Percentiles rank a stretch among this genome's conserved stretches.
Evolutionary conservation across 2,329 filamentous ascomycete species (phyloP).

Genomic region (Paramyrothecium roridum): DNA sequence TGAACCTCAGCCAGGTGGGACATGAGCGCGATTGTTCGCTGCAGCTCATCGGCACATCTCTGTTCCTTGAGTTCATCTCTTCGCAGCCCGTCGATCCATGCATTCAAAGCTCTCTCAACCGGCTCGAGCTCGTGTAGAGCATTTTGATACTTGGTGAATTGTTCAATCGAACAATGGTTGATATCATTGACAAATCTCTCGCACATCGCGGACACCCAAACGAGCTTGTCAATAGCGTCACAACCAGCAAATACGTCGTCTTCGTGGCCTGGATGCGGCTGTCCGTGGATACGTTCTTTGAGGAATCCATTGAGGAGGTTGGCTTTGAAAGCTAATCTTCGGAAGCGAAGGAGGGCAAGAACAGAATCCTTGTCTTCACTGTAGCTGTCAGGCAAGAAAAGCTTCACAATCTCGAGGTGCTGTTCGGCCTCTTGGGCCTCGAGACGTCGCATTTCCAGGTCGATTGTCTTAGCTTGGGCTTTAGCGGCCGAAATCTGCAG

Average conservation of each 20-base stretch:
- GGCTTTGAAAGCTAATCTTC: slow-evolving; percentile 84
- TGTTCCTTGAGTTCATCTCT: slow-evolving; percentile 83
- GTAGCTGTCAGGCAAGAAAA: slow-evolving; percentile 85
- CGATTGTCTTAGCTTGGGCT: slow-evolving; percentile 90
- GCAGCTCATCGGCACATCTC: slow-evolving; percentile 76
- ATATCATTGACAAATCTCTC: slow-evolving; percentile 81
- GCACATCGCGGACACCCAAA: slow-evolving; percentile 80
- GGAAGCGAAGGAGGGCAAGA: slow-evolving; percentile 84
- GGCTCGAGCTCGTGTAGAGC: slow-evolving; percentile 86
- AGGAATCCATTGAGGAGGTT: slow-evolving; percentile 74
- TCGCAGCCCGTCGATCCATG: slow-evolving; percentile 81
- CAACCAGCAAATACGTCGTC: slow-evolving; percentile 79
- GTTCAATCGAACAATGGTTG: slow-evolving; percentile 70
- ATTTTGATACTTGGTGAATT: slow-evolving; percentile 76
- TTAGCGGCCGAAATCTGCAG: slow-evolving; percentile 87
- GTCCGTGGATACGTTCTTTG: slow-evolving; percentile 71
- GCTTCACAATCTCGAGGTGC: slow-evolving; percentile 82
- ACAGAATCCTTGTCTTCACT: slow-evolving; percentile 80
- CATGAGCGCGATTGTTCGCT: slow-evolving; percentile 81
- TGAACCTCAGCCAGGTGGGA: slow-evolving; percentile 82
- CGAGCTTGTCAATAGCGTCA: slow-evolving; percentile 80
- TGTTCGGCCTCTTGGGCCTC: slow-evolving; percentile 87
- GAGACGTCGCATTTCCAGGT: slow-evolving; percentile 80
- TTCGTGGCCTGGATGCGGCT: slow-evolving; percentile 64
- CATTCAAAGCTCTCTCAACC: slow-evolving; percentile 83